Conservation (phyloP, 1,284 basidiomycete genomes). For the Microbotryum lychnidis-dioicae region DNA sequence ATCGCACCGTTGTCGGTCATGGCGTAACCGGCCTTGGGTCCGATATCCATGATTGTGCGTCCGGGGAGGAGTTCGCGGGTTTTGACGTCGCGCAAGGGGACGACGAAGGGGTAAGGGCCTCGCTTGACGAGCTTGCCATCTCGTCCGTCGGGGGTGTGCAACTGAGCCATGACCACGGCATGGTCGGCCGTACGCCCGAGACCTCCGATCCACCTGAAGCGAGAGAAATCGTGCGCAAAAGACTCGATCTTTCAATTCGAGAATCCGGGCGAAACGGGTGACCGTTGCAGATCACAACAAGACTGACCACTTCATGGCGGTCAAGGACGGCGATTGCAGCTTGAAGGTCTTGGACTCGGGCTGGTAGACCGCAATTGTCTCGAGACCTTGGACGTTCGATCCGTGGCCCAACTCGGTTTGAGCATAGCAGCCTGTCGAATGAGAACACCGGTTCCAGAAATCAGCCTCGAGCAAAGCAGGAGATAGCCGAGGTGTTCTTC, state of each 20-base stretch:
- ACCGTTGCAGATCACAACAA: slow-evolving; percentile 48
- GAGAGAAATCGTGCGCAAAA: too few species aligned
- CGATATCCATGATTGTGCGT: slow-evolving; percentile 38
- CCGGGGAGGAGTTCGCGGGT: slow-evolving; percentile 41
- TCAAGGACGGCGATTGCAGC: slow-evolving; percentile 65
- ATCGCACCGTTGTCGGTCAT: slow-evolving; percentile 40
- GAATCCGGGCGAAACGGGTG: neutral
- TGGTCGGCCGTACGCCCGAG: slow-evolving; percentile 41
- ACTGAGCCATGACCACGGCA: slow-evolving; percentile 43
- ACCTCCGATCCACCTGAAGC: slow-evolving; percentile 38
- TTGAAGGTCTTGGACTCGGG: slow-evolving; percentile 62
- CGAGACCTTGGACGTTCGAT: slow-evolving; percentile 58
- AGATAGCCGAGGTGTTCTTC: slow-evolving; percentile 42
- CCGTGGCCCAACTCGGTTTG: slow-evolving; percentile 60
- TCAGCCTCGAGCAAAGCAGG: too few species aligned
- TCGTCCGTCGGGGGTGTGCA: slow-evolving; percentile 39
- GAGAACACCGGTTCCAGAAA: slow-evolving; percentile 12
- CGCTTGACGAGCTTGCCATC: slow-evolving; percentile 30
- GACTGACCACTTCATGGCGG: slow-evolving; percentile 60
- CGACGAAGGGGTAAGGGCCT: slow-evolving; percentile 42
- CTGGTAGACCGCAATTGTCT: slow-evolving; percentile 69
- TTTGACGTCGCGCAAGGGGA: slow-evolving; percentile 40
- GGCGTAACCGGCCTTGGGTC: slow-evolving; percentile 39
- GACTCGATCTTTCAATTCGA: too few species aligned
- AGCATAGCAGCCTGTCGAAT: slow-evolving; percentile 33